Evolutionary conservation across 169 alveolate species (phyloP), one percentile per base, ranked within the genome.

Genomic region (Eimeria sp.): DNA sequence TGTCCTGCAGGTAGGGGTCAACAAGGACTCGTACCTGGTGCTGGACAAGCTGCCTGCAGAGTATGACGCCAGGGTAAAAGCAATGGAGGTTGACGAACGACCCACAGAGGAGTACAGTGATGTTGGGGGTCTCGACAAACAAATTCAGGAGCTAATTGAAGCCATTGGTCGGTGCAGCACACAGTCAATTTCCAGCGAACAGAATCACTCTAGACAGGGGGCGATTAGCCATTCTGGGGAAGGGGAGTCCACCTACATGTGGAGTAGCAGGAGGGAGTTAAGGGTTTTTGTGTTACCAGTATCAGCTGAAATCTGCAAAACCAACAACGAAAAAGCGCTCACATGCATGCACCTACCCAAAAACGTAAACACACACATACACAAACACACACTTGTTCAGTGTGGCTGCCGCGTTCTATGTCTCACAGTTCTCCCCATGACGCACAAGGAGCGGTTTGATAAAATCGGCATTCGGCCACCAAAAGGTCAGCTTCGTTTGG

Each of bases 51-150:
- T 99, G n/a, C 99, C 99, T 0, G 99, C 99, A 20, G 99, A 99
- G 95, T 99, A 95, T 96, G 99, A 99, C 97, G 98, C 99, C 49
- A 97, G 99, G 73, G 99, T 99, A 27, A 99, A 99, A 96, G 99
- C 99, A 22, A 99, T 99, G 99, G 99, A 99, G 98, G 99, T 99
- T 43, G 99, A 99, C 97, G 99, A 99, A 95, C 98, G 98, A 93
- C 99, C 99, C 40, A 99, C 99, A 10, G 99, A 99, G 97, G 99
- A 99, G 96, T 99, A 99, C 97, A 97, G 99, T 40, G 99, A 99
- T 98, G 99, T 99, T 95, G 99, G 99, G 58, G 99, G 99, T 5
- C 98, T 99, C 63, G 99, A 99, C 97, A 99, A 99, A 96, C 99
- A 99, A 96, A 99, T 99, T 63, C 99, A 99, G 97, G 99, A 99